Evolutionary conservation across 139 green algal genomes (phyloP), one percentile per base, ranked within the genome.

Genomic region (Chlamydomonas incerta): DNA sequence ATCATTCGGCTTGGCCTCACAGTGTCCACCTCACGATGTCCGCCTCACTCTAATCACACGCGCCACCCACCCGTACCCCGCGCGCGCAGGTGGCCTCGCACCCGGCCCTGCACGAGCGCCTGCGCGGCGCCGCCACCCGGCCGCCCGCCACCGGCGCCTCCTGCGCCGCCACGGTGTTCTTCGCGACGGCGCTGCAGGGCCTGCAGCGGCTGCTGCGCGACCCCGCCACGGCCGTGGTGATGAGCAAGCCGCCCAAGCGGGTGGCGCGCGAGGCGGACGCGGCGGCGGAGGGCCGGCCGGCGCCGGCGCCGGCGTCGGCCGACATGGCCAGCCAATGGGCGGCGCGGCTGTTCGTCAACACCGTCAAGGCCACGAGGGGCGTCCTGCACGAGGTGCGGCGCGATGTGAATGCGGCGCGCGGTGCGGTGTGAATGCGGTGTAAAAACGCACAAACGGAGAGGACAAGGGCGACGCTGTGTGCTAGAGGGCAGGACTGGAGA

Each of bases 161-260:
- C 37, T 21, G 29, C 34, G 28, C 62, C 8, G 33, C 58, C 35
- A 10, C 17, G 26, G 37, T 73, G 13, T 83, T 50, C 75, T 15
- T 17, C 60, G 62, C 62, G 18, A 41, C 62, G 60, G 46, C 68
- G 37, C 63, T 73, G 37, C 26, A 70, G 58, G 74, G 58, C 34
- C 74, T 82, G 74, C 57, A 71, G 58, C 58, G 74, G 58, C 34
- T 82, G 58, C 28, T 72, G 34, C 58, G 34, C 5, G 74, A 82
- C 60, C 74, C 74, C 23, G 58, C 26, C 29, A 35, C 74, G 2
- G 74, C 34, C 2, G 10, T 23, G 58, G n/a, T n/a, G 60, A 5
- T 83, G 28, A 21, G 31, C 28, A 31, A 33, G 41, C 14, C 77
- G 41, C 31, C 66, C 37, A 46, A 4, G 28, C 63, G 77, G 18